Evolutionary conservation across 495 filamentous ascomycete genomes (phyloP).

Genomic region (Daldinia loculata): DNA sequence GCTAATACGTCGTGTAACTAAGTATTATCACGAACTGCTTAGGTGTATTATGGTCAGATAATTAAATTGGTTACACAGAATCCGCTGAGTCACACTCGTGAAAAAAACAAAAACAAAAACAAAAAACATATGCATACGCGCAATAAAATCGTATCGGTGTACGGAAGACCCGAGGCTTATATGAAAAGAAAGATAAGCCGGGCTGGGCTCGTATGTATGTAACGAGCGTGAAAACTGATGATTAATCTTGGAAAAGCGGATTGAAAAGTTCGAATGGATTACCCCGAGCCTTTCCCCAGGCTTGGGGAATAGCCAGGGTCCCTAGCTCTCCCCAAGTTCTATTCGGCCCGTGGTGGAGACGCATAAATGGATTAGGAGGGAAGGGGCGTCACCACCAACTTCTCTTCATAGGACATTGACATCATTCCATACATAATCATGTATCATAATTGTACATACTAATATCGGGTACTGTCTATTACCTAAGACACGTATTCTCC

Average conservation of each 20-base stretch:
- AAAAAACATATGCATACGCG: not conserved
- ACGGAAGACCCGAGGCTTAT: not conserved
- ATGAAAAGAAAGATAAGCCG: not conserved
- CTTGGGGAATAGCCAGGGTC: conserved; percentile 11
- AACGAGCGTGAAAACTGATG: not conserved
- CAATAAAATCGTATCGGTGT: not conserved
- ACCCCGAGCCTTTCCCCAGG: conserved; percentile 38
- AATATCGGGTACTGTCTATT: conserved; percentile 8
- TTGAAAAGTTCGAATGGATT: conserved; percentile 13
- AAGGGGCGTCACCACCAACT: conserved; percentile 26
- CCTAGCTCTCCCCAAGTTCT: conserved; percentile 40
- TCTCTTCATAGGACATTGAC: conserved; percentile 33
- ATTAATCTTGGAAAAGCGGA: conserved; percentile 8
- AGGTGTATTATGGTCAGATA: conserved; percentile 8
- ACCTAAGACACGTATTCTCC: conserved; percentile 5
- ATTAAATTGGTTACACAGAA: not conserved
- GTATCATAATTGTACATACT: not conserved
- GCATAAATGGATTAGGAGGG: conserved; percentile 28
- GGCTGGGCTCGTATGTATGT: conserved; percentile 1
- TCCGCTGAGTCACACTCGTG: not conserved
- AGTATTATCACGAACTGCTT: not conserved
- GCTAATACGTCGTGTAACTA: not conserved
- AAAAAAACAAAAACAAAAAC: not conserved
- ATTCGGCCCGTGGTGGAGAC: conserved; percentile 39
- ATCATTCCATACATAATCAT: conserved; percentile 39